Conservation (phyloP, 164 flowering plant genomes). For the Tetracentron sinense region DNA sequence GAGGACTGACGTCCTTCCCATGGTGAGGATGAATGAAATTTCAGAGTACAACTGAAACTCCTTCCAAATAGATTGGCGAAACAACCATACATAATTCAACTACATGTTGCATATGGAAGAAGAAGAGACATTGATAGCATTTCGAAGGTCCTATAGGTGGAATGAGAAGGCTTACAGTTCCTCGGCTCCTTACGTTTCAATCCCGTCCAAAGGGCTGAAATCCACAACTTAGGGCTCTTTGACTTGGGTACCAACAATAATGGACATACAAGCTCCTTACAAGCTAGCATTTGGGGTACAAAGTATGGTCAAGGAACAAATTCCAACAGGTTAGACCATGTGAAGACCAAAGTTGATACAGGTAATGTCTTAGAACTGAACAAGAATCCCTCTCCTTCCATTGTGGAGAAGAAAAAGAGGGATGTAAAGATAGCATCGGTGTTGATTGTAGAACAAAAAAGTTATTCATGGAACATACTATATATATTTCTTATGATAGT, state of each 20-base stretch:
- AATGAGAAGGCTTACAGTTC: conserved; percentile 2
- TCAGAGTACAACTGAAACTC: conserved; percentile 9
- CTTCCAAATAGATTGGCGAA: conserved; percentile 13
- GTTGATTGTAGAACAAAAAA: too few relatives aligned
- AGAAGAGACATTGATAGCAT: background rate
- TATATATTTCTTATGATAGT: too few relatives aligned
- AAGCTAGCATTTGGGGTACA: conserved; percentile 1
- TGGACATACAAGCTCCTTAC: background rate
- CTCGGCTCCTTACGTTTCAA: conserved; percentile 15
- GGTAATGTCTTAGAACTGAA: conserved; percentile 15
- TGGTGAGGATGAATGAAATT: conserved; percentile 14
- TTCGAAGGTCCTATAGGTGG: background rate
- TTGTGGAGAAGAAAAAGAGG: background rate
- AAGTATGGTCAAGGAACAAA: conserved; percentile 13
- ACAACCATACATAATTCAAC: conserved; percentile 5
- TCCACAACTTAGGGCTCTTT: conserved; percentile 14
- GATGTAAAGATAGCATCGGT: too few relatives aligned
- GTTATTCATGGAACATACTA: too few relatives aligned
- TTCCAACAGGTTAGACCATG: conserved; percentile 5
- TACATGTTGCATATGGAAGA: conserved; percentile 1
- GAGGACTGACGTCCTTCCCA: conserved; percentile 11
- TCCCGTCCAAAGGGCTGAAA: conserved; percentile 8
- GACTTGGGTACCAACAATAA: conserved; percentile 12
- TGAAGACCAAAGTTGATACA: conserved; percentile 15
- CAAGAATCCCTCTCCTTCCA: conserved; percentile 16